Evolutionary conservation across 768 basidiomycete species (phyloP), one percentile per base, ranked within the genome.

Genomic region (Naematelia encephala): DNA sequence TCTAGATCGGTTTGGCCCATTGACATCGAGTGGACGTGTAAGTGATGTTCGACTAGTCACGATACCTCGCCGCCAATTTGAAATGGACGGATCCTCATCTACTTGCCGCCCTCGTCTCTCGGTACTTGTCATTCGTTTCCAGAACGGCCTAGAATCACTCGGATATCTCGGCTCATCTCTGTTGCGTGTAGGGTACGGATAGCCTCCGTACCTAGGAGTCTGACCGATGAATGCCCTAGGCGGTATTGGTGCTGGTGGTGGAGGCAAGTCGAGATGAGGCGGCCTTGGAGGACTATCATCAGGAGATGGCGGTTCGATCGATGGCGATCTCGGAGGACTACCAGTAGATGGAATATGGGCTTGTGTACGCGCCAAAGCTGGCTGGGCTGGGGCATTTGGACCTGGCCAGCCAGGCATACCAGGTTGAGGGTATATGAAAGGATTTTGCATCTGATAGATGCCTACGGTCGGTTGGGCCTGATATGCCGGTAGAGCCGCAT

Each of bases 351-450:
- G 16, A 8, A 16, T 39, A 39, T 39, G 8, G 34, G 34, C 16
- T 22, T 22, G 23, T 51, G 19, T 23, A 29, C 21, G 50, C 11
- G 50, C 29, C 16, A 16, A 27, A 49, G 11, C n/a, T 10, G 11
- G 26, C 16, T 39, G 8, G 16, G 34, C 34, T 16, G 16, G 34
- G 16, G 8, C 8, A 16, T 16, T 16, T 8, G 56, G 47, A 23
- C 47, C 30, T n/a, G 12, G 2, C 56, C 56, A 49, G 5, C 46
- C 46, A 19, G 5, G 19, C 23, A n/a, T 30, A 30, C 52, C 45
- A n/a, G 52, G 56, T 34, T 57, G 56, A 16, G 56, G 46, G 45
- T 57, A 57, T 16, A 27, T 27, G 19, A 26, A 49, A 3, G 45
- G 56, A 39, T 39, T 8, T 39, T 39, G 34, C 8, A 39, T 8